These are phyloP conservation scores for Hygrocybe punicea DNA, from an alignment of 768 basidiomycete genomes.

Conservation along the genomic window DNA sequence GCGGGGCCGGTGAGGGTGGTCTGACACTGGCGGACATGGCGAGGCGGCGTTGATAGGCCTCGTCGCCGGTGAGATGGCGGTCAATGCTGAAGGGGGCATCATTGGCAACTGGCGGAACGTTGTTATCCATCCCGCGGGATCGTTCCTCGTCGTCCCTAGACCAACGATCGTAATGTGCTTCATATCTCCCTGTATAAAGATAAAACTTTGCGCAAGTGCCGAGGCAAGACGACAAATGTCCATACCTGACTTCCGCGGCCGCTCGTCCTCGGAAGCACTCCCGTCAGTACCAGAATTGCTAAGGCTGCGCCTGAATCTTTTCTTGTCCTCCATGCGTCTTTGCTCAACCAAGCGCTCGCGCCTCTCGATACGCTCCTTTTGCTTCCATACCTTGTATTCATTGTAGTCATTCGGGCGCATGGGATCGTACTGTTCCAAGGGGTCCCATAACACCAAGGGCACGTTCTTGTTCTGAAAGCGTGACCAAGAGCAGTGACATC, in stretches of 20 bases:
- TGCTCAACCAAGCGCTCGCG: constrained; percentile 65
- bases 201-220: constrained; percentile 6
- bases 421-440: constrained; percentile 75
- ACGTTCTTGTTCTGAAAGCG: constrained; percentile 55
- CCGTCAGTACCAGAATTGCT: constrained; percentile 67
- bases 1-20: constrained; percentile 19
- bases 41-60: constrained; percentile 70
- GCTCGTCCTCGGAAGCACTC: constrained; percentile 62
- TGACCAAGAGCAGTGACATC: not conserved
- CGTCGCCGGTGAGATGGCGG: constrained; percentile 63
- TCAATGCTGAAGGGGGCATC: constrained; percentile 41
- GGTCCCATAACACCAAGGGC: constrained; percentile 67
- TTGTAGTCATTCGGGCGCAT: constrained; percentile 84
- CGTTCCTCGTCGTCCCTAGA: constrained; percentile 50
- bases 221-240: constrained; percentile 3
- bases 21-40: constrained; percentile 53
- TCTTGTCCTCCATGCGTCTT: constrained; percentile 53
- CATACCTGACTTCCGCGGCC: constrained; percentile 66
- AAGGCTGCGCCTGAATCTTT: constrained; percentile 52
- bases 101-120: constrained; percentile 25
- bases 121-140: constrained; percentile 19
- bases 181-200: constrained; percentile 44
- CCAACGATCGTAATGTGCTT: constrained; percentile 52
- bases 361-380: constrained; percentile 69
- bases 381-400: constrained; percentile 80